These are phyloP conservation scores for Dalechampia spathulata DNA, from an alignment of 441 rosid genomes.

Conservation along the genomic window DNA sequence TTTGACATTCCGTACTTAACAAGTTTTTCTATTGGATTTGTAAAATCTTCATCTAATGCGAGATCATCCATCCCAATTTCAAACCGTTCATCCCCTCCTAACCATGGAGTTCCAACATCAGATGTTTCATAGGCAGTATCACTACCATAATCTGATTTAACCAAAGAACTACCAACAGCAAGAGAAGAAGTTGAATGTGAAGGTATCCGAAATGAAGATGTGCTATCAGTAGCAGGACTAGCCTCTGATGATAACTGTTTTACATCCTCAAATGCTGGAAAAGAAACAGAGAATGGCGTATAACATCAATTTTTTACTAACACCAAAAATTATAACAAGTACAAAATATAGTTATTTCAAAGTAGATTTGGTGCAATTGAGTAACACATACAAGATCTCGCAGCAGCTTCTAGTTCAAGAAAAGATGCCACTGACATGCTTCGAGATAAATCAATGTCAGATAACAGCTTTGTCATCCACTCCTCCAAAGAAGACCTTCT, in stretches of 20 bases:
- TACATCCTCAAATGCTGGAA: slow-evolving; percentile 81
- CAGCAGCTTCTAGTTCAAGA: slow-evolving; percentile 98
- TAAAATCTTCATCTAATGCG: slow-evolving; percentile 52
- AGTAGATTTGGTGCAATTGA: slow-evolving; percentile 17
- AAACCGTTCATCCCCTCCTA: slow-evolving; percentile 49
- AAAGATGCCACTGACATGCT: slow-evolving; percentile 79
- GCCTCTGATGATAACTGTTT: slow-evolving; percentile 46
- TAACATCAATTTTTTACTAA: not conserved
- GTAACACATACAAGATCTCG: slow-evolving; percentile 78
- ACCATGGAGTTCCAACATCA: slow-evolving; percentile 79
- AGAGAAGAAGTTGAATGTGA: slow-evolving; percentile 43
- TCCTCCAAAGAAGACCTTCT: slow-evolving; percentile 94
- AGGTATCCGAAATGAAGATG: slow-evolving; percentile 32
- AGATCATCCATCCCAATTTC: slow-evolving; percentile 56
- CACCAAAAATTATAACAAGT: not conserved
- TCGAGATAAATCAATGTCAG: slow-evolving; percentile 93
- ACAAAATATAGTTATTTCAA: not conserved
- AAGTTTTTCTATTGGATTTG: slow-evolving; percentile 57
- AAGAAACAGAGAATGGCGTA: slow-evolving; percentile 7
- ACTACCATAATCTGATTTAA: slow-evolving; percentile 87
- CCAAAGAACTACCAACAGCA: slow-evolving; percentile 54
- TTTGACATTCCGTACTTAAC: slow-evolving; percentile 71
- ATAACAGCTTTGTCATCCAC: slow-evolving; percentile 92
- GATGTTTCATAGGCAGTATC: slow-evolving; percentile 91
- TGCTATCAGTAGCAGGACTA: slow-evolving; percentile 32